Conservation (phyloP, 2,329 filamentous ascomycete genomes). For the Cadophora gregata region DNA sequence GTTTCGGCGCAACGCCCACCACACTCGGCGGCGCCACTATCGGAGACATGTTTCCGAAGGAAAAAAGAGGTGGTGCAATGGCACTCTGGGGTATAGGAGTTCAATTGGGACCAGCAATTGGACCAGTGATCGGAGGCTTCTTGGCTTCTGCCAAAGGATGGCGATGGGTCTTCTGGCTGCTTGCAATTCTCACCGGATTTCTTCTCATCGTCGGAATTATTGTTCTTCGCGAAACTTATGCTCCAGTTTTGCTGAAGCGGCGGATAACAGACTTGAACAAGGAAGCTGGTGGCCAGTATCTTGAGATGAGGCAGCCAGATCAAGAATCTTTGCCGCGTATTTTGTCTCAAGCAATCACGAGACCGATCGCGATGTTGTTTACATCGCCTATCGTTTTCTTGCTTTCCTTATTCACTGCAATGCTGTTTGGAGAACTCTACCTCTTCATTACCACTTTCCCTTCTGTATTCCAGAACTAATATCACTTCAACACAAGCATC, state of each 20-base stretch:
- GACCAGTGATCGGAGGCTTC: not conserved
- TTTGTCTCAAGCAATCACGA: not conserved
- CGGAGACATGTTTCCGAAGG: not conserved
- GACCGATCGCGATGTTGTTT: not conserved
- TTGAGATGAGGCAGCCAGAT: no score
- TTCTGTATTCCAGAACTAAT: constrained; percentile 53
- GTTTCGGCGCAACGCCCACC: constrained; percentile 44
- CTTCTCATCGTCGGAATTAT: not conserved
- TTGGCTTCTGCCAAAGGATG: not conserved
- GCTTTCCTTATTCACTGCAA: constrained; percentile 55
- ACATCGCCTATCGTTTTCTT: constrained; percentile 37
- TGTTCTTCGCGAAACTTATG: not conserved
- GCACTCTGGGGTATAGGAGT: not conserved
- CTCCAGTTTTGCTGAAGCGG: no score
- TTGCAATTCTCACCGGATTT: not conserved
- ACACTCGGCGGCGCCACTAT: not conserved
- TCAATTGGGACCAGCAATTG: not conserved
- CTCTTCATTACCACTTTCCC: constrained; percentile 58
- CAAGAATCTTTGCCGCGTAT: no score
- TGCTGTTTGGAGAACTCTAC: constrained; percentile 60
- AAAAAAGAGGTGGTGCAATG: not conserved
- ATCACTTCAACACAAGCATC: constrained; percentile 49
- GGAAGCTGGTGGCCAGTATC: no score
- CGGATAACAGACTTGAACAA: no score
- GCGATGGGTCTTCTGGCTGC: not conserved